Conservation (phyloP, 1,284 basidiomycete genomes). For the Malassezia sympodialis region DNA sequence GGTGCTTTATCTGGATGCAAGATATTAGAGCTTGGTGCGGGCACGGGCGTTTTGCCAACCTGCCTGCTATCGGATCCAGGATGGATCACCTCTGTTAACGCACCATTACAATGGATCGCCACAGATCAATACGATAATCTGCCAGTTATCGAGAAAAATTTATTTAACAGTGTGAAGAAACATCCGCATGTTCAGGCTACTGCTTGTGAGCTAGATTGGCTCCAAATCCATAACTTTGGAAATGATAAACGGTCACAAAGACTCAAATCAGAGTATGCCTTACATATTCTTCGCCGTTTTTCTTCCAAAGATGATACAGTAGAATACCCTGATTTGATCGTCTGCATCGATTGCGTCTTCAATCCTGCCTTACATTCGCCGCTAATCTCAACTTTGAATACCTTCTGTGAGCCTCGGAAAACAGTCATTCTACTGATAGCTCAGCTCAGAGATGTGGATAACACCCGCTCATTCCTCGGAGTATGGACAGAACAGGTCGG, state of each 20-base stretch:
- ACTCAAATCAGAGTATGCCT: background rate
- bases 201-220: constrained; percentile 15
- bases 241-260: background rate
- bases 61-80: constrained; percentile 15
- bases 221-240: background rate
- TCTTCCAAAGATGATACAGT: background rate
- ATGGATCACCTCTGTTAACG: background rate
- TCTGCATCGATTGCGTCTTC: constrained; percentile 39
- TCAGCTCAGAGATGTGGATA: constrained; percentile 33
- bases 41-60: constrained; percentile 37
- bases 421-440: constrained; percentile 29
- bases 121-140: constrained; percentile 34
- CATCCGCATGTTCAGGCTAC: background rate
- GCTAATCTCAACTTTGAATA: constrained; percentile 28
- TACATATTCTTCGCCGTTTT: background rate
- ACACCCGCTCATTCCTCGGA: constrained; percentile 23
- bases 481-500: constrained; percentile 18
- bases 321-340: constrained; percentile 21
- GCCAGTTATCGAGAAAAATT: constrained; percentile 28
- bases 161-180: background rate
- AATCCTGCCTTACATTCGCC: constrained; percentile 35
- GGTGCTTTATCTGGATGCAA: constrained; percentile 4
- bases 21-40: constrained; percentile 39
- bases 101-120: constrained; percentile 25
- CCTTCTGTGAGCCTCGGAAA: constrained; percentile 20